A percentile compares a stretch with the other conserved stretches of the same genome.
Conservation (phyloP, 495 filamentous ascomycete species). For the Hypoxylon subgilvum region DNA sequence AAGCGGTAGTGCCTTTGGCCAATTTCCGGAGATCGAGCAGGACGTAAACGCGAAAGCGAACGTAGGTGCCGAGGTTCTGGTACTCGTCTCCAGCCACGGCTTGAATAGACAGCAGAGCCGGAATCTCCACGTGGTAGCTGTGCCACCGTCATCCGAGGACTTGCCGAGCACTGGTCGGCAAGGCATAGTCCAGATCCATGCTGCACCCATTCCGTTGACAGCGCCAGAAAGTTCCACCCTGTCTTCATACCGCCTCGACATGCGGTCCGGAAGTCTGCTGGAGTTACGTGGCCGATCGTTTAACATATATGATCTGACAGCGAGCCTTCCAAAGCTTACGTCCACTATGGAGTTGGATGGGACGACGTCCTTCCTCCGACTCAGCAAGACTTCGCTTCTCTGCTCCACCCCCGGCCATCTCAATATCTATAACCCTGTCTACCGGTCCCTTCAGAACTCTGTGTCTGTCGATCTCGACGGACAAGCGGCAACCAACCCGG, state of each 20-base stretch:
- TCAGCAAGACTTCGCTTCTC: slow-evolving; percentile 59
- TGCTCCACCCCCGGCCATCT: slow-evolving; percentile 50
- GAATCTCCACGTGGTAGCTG: slow-evolving; percentile 55
- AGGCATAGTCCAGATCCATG: slow-evolving; percentile 40
- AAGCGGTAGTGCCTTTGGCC: slow-evolving; percentile 44
- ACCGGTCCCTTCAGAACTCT: slow-evolving; percentile 66
- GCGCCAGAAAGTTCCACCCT: background rate
- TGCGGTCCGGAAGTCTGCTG: slow-evolving; percentile 61
- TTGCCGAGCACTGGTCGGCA: slow-evolving; percentile 22
- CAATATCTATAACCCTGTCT: slow-evolving; percentile 68
- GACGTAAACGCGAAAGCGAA: slow-evolving; percentile 32
- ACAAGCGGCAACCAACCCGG: slow-evolving; percentile 20
- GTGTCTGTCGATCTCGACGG: slow-evolving; percentile 47
- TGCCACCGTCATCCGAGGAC: slow-evolving; percentile 40
- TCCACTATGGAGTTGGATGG: slow-evolving; percentile 45
- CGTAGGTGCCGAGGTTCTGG: slow-evolving; percentile 50
- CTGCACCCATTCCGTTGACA: slow-evolving; percentile 26
- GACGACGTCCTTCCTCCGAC: slow-evolving; percentile 57
- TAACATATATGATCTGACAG: slow-evolving; percentile 57
- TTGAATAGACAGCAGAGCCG: slow-evolving; percentile 26
- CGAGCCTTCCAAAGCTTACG: slow-evolving; percentile 53
- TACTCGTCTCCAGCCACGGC: slow-evolving; percentile 47
- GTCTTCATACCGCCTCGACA: slow-evolving; percentile 59
- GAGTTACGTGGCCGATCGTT: slow-evolving; percentile 54
- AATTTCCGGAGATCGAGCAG: slow-evolving; percentile 45